A percentile compares a stretch with the other conserved stretches of the same genome.
These are phyloP conservation scores for Emericellopsis terricola DNA, from an alignment of 495 filamentous ascomycete species.

Conservation along the genomic window DNA sequence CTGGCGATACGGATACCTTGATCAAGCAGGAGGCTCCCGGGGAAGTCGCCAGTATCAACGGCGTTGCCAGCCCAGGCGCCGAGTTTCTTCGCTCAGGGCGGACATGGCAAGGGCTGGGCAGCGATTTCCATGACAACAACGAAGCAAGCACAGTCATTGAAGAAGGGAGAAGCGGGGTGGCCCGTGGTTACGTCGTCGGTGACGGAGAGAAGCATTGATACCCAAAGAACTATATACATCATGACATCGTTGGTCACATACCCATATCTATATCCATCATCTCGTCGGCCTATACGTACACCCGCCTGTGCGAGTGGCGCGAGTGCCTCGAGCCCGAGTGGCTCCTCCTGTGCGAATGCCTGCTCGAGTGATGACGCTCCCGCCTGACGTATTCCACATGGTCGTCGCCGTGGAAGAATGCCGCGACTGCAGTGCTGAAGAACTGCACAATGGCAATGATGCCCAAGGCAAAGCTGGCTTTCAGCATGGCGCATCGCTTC, in stretches of 20 bases:
- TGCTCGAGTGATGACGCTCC: conserved; percentile 8
- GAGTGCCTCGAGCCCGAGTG: conserved; percentile 4
- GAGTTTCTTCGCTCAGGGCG: conserved; percentile 67
- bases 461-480: conserved; percentile 67
- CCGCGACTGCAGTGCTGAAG: conserved; percentile 47
- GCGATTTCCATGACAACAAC: conserved; percentile 48
- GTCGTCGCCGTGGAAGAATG: conserved; percentile 35
- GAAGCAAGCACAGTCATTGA: conserved; percentile 52
- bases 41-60: conserved; percentile 60
- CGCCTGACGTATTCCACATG: conserved; percentile 19
- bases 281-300: conserved; percentile 10
- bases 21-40: conserved; percentile 8
- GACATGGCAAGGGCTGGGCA: conserved; percentile 85
- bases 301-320: conserved; percentile 10
- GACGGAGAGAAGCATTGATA: conserved; percentile 22
- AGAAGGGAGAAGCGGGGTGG: conserved; percentile 76
- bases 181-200: conserved; percentile 75
- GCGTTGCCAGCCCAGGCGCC: conserved; percentile 74
- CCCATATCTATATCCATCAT: background rate
- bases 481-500: conserved; percentile 76
- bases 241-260: background rate
- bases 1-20: conserved; percentile 9
- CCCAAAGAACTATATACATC: background rate
- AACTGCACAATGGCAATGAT: conserved; percentile 84
- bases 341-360: conserved; percentile 11